A percentile compares a stretch with the other conserved stretches of the same genome.
Conservation (phyloP, 192 early-diverging fungal genomes). For the Chytriomyces sp. region DNA sequence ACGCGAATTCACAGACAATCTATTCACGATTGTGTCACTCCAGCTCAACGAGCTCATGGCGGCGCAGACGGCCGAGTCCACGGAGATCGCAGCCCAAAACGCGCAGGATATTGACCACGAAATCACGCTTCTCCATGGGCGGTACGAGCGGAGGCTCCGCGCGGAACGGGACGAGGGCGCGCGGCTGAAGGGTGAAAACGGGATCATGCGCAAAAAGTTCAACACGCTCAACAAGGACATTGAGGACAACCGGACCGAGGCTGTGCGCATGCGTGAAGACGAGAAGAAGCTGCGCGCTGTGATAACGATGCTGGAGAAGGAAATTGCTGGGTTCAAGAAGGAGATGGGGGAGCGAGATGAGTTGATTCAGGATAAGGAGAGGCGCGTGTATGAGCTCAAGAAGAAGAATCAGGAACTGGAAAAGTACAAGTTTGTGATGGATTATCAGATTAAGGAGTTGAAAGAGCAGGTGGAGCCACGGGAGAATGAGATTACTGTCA, state of each 20-base stretch:
- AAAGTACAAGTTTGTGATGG: constrained; percentile 65
- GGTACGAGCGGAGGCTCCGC: constrained; percentile 52
- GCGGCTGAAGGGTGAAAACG: constrained; percentile 63
- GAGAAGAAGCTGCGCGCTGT: constrained; percentile 50
- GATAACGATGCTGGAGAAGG: constrained; percentile 55
- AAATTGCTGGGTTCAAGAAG: constrained; percentile 51
- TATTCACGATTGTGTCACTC: constrained; percentile 5
- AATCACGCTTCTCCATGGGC: constrained; percentile 37
- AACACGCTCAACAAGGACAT: constrained; percentile 63
- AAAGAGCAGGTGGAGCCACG: constrained; percentile 62
- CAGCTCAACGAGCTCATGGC: constrained; percentile 52
- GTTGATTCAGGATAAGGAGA: constrained; percentile 61
- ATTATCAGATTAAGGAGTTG: constrained; percentile 59
- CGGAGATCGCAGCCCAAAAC: constrained; percentile 48
- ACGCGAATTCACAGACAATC: background rate
- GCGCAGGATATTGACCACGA: constrained; percentile 57
- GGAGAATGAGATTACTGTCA: constrained; percentile 55
- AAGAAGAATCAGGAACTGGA: constrained; percentile 68
- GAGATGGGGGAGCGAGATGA: constrained; percentile 61
- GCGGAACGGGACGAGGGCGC: constrained; percentile 56
- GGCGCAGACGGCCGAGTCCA: constrained; percentile 43
- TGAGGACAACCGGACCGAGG: constrained; percentile 55
- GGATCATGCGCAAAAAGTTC: constrained; percentile 68
- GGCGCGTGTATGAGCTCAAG: constrained; percentile 58
- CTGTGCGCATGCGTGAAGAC: constrained; percentile 46